These are phyloP conservation scores for Lepiota brunneoincarnata DNA, from an alignment of 768 basidiomycete species.

Conservation along the genomic window DNA sequence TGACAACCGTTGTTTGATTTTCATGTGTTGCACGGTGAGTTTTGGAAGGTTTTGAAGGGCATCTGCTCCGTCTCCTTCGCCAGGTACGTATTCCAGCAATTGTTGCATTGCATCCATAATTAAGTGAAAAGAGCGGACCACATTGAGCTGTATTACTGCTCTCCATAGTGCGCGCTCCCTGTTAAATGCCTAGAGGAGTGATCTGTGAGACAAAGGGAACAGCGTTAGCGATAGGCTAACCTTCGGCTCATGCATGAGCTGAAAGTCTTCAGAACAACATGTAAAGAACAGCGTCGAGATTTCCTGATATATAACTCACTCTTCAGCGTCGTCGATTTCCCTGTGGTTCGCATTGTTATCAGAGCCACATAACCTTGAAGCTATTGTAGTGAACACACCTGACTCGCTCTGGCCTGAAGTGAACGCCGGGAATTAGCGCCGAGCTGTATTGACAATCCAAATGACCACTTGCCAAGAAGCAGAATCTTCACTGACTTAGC, in stretches of 20 bases:
- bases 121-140: constrained; percentile 63
- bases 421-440: neutral
- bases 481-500: constrained; percentile 53
- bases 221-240: constrained; percentile 24
- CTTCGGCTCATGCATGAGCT: constrained; percentile 62
- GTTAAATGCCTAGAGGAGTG: constrained; percentile 42
- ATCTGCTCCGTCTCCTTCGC: constrained; percentile 19
- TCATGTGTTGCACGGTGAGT: constrained; percentile 43
- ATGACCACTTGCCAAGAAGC: constrained; percentile 45
- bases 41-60: constrained; percentile 26
- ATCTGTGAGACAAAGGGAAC: neutral
- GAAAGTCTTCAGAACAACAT: constrained; percentile 43
- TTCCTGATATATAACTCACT: neutral
- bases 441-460: neutral
- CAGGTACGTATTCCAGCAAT: constrained; percentile 21
- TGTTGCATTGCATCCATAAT: constrained; percentile 55
- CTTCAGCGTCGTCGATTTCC: constrained; percentile 9
- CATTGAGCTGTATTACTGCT: constrained; percentile 66
- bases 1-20: constrained; percentile 55
- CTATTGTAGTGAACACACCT: constrained; percentile 38
- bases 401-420: constrained; percentile 76
- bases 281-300: neutral
- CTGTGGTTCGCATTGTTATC: neutral
- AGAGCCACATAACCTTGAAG: too few relatives aligned
- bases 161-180: constrained; percentile 65